A percentile compares a stretch with the other conserved stretches of the same genome.
phyloP scores from a whole-genome alignment of 129 eudicot genomes.

The Dittrichia graveolens region DNA sequence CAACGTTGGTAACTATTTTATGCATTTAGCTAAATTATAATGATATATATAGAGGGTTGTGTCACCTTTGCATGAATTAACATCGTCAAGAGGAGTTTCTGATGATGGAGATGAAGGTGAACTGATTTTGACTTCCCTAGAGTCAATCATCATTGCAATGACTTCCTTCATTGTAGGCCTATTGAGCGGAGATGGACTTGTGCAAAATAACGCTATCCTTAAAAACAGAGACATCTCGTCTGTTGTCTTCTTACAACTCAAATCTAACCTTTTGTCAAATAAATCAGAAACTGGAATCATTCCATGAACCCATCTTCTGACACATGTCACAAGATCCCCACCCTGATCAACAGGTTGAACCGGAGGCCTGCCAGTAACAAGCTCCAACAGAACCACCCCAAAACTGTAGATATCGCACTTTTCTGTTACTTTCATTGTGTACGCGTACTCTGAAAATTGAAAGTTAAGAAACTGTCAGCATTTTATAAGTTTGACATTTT shows the following conservation, averaged over 20 bases:
- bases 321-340: conserved; percentile 85
- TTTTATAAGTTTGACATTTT: background rate
- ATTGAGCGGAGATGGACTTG: conserved; percentile 67
- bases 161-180: conserved; percentile 93
- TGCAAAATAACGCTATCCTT: conserved; percentile 85
- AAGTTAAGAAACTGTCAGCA: conserved; percentile 17
- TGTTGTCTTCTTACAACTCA: conserved; percentile 53
- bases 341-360: conserved; percentile 91
- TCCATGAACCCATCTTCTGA: conserved; percentile 53
- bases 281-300: conserved; percentile 40
- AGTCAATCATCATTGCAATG: conserved; percentile 77
- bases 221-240: conserved; percentile 70
- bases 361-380: conserved; percentile 79
- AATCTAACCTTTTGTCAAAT: conserved; percentile 66
- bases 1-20: background rate
- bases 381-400: conserved; percentile 85
- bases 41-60: background rate
- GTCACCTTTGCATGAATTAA: conserved; percentile 49
- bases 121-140: conserved; percentile 43
- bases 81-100: conserved; percentile 69
- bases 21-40: background rate
- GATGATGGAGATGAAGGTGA: conserved; percentile 67
- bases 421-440: conserved; percentile 95
- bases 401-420: conserved; percentile 91
- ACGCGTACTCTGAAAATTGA: conserved; percentile 77